These are phyloP conservation scores for Chytriomyces sp. DNA, from an alignment of 192 early-diverging fungal species.

Conservation along the genomic window DNA sequence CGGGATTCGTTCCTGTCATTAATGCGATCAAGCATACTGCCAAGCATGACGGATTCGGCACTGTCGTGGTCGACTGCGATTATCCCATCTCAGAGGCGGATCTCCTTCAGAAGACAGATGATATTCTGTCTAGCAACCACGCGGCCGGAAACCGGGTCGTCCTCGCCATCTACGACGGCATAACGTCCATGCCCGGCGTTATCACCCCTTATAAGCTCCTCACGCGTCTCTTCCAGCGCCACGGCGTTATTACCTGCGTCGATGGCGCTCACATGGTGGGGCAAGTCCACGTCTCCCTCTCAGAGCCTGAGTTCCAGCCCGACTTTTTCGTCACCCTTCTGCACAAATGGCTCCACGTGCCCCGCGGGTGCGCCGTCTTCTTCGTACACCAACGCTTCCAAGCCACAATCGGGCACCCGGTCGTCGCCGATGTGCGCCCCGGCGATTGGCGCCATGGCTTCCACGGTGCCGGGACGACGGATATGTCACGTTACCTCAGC, in stretches of 20 bases:
- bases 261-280: constrained; percentile 73
- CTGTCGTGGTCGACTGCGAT: constrained; percentile 45
- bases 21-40: constrained; percentile 49
- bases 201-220: constrained; percentile 48
- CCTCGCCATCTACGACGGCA: constrained; percentile 57
- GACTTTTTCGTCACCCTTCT: constrained; percentile 62
- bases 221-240: constrained; percentile 39
- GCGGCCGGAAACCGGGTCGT: constrained; percentile 35
- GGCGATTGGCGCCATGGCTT: constrained; percentile 17
- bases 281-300: constrained; percentile 60
- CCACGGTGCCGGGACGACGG: constrained; percentile 27
- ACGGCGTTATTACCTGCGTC: constrained; percentile 54
- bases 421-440: neutral
- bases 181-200: constrained; percentile 56
- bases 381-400: constrained; percentile 58
- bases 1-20: constrained; percentile 54
- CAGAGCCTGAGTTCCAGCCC: neutral
- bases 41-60: constrained; percentile 44
- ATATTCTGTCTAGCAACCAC: constrained; percentile 40
- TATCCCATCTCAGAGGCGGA: constrained; percentile 47
- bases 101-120: constrained; percentile 37
- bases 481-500: constrained; percentile 33
- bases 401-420: constrained; percentile 14
- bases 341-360: constrained; percentile 71
- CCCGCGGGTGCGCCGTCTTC: constrained; percentile 55